These are phyloP conservation scores for Ustilago xerochloae DNA, from an alignment of 1,284 basidiomycete genomes.

Conservation along the genomic window DNA sequence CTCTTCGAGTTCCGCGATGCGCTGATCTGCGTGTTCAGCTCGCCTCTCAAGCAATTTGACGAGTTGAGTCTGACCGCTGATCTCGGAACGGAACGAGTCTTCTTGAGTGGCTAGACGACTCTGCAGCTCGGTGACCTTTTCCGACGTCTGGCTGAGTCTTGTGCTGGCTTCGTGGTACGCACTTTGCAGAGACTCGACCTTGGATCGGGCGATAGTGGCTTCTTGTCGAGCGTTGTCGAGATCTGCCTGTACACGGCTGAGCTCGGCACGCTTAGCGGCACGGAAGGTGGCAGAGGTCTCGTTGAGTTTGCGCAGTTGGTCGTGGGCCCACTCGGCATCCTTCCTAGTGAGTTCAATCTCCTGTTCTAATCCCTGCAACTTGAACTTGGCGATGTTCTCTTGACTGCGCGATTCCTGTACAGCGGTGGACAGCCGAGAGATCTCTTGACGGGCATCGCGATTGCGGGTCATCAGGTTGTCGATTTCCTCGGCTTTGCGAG, in stretches of 20 bases:
- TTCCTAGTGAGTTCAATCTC: slow-evolving; percentile 79
- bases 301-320: slow-evolving; percentile 57
- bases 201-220: slow-evolving; percentile 74
- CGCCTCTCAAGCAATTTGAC: slow-evolving; percentile 83
- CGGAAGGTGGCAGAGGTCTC: slow-evolving; percentile 48
- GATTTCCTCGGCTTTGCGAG: slow-evolving; percentile 59
- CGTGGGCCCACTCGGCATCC: slow-evolving; percentile 75
- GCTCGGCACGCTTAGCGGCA: slow-evolving; percentile 73
- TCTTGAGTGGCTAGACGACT: slow-evolving; percentile 82
- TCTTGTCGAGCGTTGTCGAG: slow-evolving; percentile 78
- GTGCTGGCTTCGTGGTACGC: slow-evolving; percentile 76
- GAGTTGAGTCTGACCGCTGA: slow-evolving; percentile 77
- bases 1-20: slow-evolving; percentile 80
- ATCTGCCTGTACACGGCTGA: slow-evolving; percentile 78
- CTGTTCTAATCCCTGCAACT: slow-evolving; percentile 80
- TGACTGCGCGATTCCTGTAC: slow-evolving; percentile 55
- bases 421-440: slow-evolving; percentile 50
- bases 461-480: slow-evolving; percentile 42
- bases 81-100: slow-evolving; percentile 79
- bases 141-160: slow-evolving; percentile 78
- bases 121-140: slow-evolving; percentile 77
- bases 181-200: slow-evolving; percentile 77
- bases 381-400: slow-evolving; percentile 73
- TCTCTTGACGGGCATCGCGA: slow-evolving; percentile 56
- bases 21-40: slow-evolving; percentile 79